A percentile compares a stretch with the other conserved stretches of the same genome.
Conservation (phyloP, 352 stramenopile genomes). For the Lagenidium sp. region DNA sequence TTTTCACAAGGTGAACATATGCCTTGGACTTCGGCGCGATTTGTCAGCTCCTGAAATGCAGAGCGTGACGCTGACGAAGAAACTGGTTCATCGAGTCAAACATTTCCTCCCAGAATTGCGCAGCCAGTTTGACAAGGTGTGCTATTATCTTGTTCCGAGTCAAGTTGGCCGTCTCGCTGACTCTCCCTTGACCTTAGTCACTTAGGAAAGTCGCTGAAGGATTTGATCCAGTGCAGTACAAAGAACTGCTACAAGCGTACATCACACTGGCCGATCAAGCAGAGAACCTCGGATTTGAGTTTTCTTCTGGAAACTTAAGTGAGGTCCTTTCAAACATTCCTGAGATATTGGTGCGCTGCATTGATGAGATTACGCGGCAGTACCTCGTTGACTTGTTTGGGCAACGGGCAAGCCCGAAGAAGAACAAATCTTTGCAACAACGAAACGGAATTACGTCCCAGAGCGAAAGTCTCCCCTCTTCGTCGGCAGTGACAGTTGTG, state of each 20-base stretch:
- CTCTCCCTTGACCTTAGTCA: constrained; percentile 24
- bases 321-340: constrained; percentile 70
- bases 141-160: background rate
- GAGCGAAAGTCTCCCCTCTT: constrained; percentile 1
- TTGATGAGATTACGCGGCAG: constrained; percentile 57
- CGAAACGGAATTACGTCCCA: background rate
- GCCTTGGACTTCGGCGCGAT: constrained; percentile 40
- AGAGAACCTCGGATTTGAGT: constrained; percentile 72
- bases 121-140: constrained; percentile 57
- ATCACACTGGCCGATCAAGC: constrained; percentile 70
- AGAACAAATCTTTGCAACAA: constrained; percentile 11
- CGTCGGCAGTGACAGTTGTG: constrained; percentile 21
- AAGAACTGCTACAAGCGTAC: constrained; percentile 74
- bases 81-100: constrained; percentile 51
- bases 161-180: background rate
- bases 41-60: constrained; percentile 33
- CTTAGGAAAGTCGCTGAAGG: constrained; percentile 52
- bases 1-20: constrained; percentile 56
- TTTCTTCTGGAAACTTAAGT: constrained; percentile 51
- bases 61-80: constrained; percentile 44
- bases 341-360: constrained; percentile 68
- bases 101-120: constrained; percentile 68
- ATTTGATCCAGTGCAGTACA: constrained; percentile 71
- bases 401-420: constrained; percentile 26
- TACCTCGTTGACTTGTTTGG: constrained; percentile 36